phyloP scores from a whole-genome alignment of 768 basidiomycete genomes.

The Boletales sp. region DNA sequence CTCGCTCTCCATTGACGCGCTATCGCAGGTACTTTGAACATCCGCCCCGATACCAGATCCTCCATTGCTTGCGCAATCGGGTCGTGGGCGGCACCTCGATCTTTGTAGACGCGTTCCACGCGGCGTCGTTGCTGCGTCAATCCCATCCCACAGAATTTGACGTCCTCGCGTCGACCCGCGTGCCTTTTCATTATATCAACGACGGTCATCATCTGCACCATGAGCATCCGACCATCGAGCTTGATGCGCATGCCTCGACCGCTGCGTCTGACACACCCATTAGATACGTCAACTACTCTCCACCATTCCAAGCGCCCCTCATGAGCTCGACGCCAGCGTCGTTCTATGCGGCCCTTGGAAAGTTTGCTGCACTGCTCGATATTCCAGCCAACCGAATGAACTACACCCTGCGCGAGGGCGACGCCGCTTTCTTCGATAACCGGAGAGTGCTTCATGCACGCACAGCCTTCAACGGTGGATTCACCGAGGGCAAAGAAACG shows the following conservation, averaged over 20 bases:
- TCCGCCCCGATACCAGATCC: conserved; percentile 88
- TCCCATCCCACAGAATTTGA: conserved; percentile 51
- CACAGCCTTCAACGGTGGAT: conserved; percentile 58
- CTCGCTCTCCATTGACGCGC: too few species aligned
- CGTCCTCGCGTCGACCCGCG: conserved; percentile 55
- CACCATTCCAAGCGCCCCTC: conserved; percentile 90
- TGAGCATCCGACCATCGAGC: conserved; percentile 73
- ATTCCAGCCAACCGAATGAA: conserved; percentile 48
- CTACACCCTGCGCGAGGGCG: conserved; percentile 75
- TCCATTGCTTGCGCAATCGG: conserved; percentile 86
- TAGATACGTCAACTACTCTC: conserved; percentile 82
- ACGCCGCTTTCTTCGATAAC: conserved; percentile 91
- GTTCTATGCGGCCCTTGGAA: conserved; percentile 60
- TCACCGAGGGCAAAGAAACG: conserved; percentile 26
- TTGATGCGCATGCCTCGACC: conserved; percentile 31
- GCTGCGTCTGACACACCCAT: conserved; percentile 33
- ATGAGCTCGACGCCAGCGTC: conserved; percentile 42
- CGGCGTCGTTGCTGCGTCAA: conserved; percentile 51
- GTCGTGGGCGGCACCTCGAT: conserved; percentile 81
- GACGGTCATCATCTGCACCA: conserved; percentile 79
- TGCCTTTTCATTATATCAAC: conserved; percentile 91
- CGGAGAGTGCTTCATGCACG: conserved; percentile 85
- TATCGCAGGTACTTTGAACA: conserved; percentile 76
- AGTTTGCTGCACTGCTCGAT: conserved; percentile 59
- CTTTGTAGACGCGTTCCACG: conserved; percentile 79